Conservation (phyloP, 148 eudicot species). For the Spergularia marina region DNA sequence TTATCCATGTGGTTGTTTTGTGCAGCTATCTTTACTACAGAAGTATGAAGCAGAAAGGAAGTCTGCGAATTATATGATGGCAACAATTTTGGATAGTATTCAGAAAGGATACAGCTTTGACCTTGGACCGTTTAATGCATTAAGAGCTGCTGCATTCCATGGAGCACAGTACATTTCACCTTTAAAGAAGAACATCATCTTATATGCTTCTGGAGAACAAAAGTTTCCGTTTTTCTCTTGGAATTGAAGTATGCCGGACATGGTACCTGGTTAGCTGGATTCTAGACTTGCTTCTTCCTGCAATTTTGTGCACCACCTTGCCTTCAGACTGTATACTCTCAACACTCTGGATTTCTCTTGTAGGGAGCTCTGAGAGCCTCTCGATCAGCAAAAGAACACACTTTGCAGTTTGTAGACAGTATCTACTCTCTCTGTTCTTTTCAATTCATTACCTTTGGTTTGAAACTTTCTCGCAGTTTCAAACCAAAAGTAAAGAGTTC, state of each 20-base stretch:
- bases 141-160: slow-evolving; percentile 82
- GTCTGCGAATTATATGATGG: slow-evolving; percentile 72
- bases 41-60: slow-evolving; percentile 87
- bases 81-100: slow-evolving; percentile 82
- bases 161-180: slow-evolving; percentile 80
- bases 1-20: slow-evolving; percentile 5
- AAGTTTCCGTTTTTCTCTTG: slow-evolving; percentile 66
- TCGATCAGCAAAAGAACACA: neutral
- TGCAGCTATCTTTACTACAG: slow-evolving; percentile 58
- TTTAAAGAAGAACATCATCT: slow-evolving; percentile 70
- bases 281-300: neutral
- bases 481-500: too few relatives aligned
- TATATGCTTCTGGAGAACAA: slow-evolving; percentile 83
- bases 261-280: neutral
- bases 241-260: slow-evolving; percentile 4
- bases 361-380: neutral
- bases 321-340: too few relatives aligned
- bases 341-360: neutral
- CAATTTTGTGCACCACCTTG: neutral
- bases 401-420: neutral
- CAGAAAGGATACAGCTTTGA: slow-evolving; percentile 88
- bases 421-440: neutral
- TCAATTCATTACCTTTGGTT: too few relatives aligned
- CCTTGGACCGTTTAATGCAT: slow-evolving; percentile 70
- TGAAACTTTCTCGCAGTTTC: too few relatives aligned